Evolutionary conservation across 1,284 basidiomycete species (phyloP), one percentile per base, ranked within the genome.

Genomic region (Ceratorhiza oryzae-sativae): DNA sequence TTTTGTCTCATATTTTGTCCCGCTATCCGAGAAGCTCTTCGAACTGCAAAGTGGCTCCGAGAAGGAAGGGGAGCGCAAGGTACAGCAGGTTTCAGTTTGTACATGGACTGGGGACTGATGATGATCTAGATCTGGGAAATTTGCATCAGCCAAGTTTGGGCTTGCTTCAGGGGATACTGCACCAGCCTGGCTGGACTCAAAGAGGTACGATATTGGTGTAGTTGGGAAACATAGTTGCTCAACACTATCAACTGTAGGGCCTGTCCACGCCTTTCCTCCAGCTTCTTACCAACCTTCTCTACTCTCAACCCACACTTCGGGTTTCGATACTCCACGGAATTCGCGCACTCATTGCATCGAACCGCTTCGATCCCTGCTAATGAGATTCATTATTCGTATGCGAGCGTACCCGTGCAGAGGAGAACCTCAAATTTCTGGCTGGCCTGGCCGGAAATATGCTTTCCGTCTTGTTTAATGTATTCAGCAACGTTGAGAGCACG

Each of bases 401-500:
- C 84, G 67, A 76, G 86, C 30, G 82, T 83, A 72, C 85, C 85
- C 34, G 84, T 84, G 39, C 86, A 88, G 73, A 82, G 42, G 83
- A 83, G 59, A 96, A 96, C 77, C 77, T 98, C 27, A 83, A 80
- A 1, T 91, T 93, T 79, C 84, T 99, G 72, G 88, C 87, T 60
- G 84, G 84, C 0, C 90, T 98, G 77, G 90, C 90, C 0, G 92
- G 95, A 78, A 97, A 94, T 78, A 96, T 97, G 89, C 87, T 98
- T 30, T 91, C 94, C 0, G 94, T 98, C 3, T 84, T 98, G 53
- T 97, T 98, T 84, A 98, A 99, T 79, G 90, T 99, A n/a, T 98
- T 98, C 80, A 87, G 91, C 73, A 95, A 88, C 77, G 87, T 93
- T 25, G 87, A 87, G 2, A 85, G 88, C 55, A 94, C 97, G 75